Evolutionary conservation across 768 basidiomycete genomes (phyloP), one percentile per base, ranked within the genome.

Genomic region (Xerocomellus chrysenteron): DNA sequence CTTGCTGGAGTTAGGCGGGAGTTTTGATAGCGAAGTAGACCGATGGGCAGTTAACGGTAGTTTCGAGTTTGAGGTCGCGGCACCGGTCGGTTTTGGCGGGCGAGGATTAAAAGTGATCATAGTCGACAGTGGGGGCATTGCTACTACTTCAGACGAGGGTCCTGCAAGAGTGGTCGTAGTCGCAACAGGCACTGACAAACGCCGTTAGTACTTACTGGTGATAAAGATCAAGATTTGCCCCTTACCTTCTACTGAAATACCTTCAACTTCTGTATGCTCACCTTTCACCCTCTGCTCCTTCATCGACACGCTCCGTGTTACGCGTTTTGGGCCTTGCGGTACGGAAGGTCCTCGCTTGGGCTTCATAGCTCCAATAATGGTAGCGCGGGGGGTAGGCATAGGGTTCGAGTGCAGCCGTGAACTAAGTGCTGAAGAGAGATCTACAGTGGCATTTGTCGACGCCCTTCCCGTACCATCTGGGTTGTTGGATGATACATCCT

Each of bases 241-340:
- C 53, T 39, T 28, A 58, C 66, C 52, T 52, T 56, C 37, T n/a
- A 24, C 9, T 24, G 24, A 30, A 11, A 19, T 17, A 45, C 45
- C 50, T 21, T 60, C 49, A 13, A 19, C 24, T 35, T 55, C 50
- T 40, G 47, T 9, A 28, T 17, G 42, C 3, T 46, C 54, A 16
- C 47, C 21, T 40, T 55, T 59, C 26, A 53, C 44, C 9, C 50
- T 54, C 46, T 61, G 54, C 32, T 64, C 59, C 47, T 59, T 73
- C 60, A 73, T 45, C 16, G 69, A 73, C 10, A 62, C 54, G 33
- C 70, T 71, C 30, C 70, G 59, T 13, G 70, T 71, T 13, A 72
- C 32, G 7, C 68, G 71, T 39, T 54, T 65, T 24, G 57, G n/a
- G 16, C 51, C 57, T 11, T 47, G 51, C 13, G 50, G 55, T 21